Conservation (phyloP, 805 yeast species). For the Suhomyces prunicola region DNA sequence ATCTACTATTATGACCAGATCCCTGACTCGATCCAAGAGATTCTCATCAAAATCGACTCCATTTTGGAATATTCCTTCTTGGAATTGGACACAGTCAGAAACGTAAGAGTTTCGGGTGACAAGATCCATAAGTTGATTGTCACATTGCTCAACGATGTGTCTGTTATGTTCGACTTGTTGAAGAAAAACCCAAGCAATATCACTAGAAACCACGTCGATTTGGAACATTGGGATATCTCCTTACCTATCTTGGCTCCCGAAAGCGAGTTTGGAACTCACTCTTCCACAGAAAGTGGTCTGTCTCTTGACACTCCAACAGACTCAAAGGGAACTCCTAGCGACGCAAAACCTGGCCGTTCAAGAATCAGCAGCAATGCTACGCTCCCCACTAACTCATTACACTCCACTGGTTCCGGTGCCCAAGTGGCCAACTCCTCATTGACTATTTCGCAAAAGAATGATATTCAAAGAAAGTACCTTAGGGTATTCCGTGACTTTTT, state of each 20-base stretch:
- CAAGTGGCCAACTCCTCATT: slow-evolving; percentile 9
- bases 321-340: background rate
- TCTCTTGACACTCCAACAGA: slow-evolving; percentile 1
- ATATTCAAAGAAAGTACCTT: slow-evolving; percentile 40
- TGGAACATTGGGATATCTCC: slow-evolving; percentile 44
- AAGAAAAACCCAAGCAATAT: slow-evolving; percentile 33
- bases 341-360: background rate
- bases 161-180: slow-evolving; percentile 28
- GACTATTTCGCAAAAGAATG: slow-evolving; percentile 22
- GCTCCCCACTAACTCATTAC: background rate
- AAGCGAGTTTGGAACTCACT: slow-evolving; percentile 7
- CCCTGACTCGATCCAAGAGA: slow-evolving; percentile 72
- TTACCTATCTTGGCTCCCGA: slow-evolving; percentile 29
- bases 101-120: slow-evolving; percentile 3
- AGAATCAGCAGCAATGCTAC: background rate
- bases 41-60: slow-evolving; percentile 46
- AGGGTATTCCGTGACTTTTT: slow-evolving; percentile 36
- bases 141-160: slow-evolving; percentile 31
- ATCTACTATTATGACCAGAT: slow-evolving; percentile 85
- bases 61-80: slow-evolving; percentile 16
- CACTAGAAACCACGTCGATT: slow-evolving; percentile 41
- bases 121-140: slow-evolving; percentile 19
- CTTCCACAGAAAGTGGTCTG: background rate
- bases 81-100: background rate
- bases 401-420: slow-evolving; percentile 1